A percentile compares a stretch with the other conserved stretches of the same genome.
Conservation (phyloP, 164 flowering plant species). For the Umbilicus rupestris region DNA sequence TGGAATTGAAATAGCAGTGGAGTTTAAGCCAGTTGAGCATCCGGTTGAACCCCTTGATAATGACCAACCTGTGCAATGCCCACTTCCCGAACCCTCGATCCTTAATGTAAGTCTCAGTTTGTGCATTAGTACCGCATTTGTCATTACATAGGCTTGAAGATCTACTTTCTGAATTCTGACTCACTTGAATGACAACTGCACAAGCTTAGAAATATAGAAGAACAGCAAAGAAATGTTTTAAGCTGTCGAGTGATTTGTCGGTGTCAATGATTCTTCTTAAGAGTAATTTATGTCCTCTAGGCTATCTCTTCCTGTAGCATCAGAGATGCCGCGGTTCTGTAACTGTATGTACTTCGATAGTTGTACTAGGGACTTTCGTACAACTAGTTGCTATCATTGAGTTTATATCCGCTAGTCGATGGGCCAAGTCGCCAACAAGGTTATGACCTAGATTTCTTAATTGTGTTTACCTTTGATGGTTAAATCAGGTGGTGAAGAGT, state of each 20-base stretch:
- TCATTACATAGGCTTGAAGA: background rate
- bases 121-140: background rate
- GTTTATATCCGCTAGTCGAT: background rate
- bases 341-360: background rate
- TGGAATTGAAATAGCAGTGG: constrained; percentile 73
- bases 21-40: constrained; percentile 89
- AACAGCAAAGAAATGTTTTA: too few species aligned
- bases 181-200: background rate
- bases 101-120: constrained; percentile 60
- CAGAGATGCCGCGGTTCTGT: background rate
- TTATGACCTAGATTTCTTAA: background rate
- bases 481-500: constrained; percentile 3
- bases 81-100: constrained; percentile 89
- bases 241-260: background rate
- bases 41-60: constrained; percentile 76
- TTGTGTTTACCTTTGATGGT: background rate
- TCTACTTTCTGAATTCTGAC: background rate
- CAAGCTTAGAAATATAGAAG: background rate
- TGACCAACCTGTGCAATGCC: constrained; percentile 83
- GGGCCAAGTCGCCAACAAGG: background rate
- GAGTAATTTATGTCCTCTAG: background rate
- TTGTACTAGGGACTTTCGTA: background rate
- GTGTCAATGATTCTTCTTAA: background rate
- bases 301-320: background rate
- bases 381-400: background rate